phyloP scores from a whole-genome alignment of 2,329 filamentous ascomycete genomes.

The Aurifilum marmelostoma region DNA sequence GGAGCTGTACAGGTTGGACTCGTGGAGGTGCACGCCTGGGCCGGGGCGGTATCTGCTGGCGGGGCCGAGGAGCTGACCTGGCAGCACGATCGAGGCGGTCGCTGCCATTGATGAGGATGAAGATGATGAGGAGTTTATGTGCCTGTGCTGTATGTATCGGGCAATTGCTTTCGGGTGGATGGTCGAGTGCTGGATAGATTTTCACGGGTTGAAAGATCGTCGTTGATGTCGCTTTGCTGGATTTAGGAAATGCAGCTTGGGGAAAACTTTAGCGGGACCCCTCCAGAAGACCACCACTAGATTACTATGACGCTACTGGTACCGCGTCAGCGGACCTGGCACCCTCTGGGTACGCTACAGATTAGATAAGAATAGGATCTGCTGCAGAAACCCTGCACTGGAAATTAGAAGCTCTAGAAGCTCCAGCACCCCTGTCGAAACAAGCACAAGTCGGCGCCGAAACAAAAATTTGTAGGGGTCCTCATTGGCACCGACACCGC shows the following conservation, averaged over 20 bases:
- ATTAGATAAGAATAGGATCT: constrained; percentile 3
- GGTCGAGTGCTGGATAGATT: too few species aligned
- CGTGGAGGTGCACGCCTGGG: constrained; percentile 81
- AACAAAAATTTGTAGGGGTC: constrained; percentile 14
- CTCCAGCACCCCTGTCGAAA: background rate
- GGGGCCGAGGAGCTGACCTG: constrained; percentile 79
- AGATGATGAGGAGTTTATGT: background rate
- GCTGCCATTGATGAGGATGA: background rate
- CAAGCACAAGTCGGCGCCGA: background rate
- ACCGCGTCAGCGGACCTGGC: background rate
- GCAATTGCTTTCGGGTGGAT: too few species aligned
- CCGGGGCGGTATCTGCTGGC: constrained; percentile 70
- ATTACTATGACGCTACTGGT: background rate
- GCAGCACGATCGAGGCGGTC: constrained; percentile 61
- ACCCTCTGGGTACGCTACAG: background rate
- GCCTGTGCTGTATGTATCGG: background rate
- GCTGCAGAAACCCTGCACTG: background rate
- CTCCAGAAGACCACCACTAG: background rate
- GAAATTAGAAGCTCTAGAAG: background rate
- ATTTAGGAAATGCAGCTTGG: background rate
- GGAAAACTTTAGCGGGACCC: background rate
- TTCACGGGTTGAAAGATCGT: background rate
- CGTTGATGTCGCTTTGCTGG: background rate
- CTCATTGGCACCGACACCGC: background rate
- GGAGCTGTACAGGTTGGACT: constrained; percentile 77